phyloP scores from a whole-genome alignment of 305 asterid genomes.

The Fraxinus xanthoxyloides region DNA sequence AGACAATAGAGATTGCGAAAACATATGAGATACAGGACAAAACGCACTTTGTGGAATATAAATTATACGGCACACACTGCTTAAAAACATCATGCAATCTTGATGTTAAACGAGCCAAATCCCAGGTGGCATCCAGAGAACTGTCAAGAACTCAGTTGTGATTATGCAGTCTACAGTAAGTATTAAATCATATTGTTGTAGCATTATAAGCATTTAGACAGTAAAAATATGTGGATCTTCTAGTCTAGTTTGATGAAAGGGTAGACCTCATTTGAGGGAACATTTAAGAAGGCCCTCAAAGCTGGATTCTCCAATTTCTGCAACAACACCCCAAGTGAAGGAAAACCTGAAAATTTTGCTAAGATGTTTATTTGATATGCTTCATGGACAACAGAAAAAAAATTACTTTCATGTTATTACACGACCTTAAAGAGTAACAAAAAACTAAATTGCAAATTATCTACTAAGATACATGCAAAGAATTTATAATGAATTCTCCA shows the following conservation, averaged over 20 bases:
- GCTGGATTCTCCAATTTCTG: slow-evolving; percentile 99
- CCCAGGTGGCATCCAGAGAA: slow-evolving; percentile 1
- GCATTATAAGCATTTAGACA: background rate
- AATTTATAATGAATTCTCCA: slow-evolving; percentile 1
- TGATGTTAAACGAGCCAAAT: background rate
- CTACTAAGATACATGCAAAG: background rate
- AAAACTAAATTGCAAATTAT: background rate
- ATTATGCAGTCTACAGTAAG: background rate
- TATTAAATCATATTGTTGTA: background rate
- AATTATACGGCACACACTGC: background rate
- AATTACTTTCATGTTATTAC: background rate
- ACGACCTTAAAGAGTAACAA: slow-evolving; percentile 9
- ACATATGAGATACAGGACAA: background rate
- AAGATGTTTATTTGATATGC: background rate
- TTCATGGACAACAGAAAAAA: slow-evolving; percentile 8
- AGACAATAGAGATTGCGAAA: background rate
- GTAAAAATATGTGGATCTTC: slow-evolving; percentile 5
- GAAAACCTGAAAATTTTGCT: slow-evolving; percentile 70
- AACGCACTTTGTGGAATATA: background rate
- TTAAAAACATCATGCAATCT: background rate
- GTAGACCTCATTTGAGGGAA: slow-evolving; percentile 79
- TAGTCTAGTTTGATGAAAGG: slow-evolving; percentile 16
- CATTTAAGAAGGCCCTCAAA: slow-evolving; percentile 80
- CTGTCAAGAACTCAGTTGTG: background rate
- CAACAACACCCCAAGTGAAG: slow-evolving; percentile 85